phyloP scores from a whole-genome alignment of 2,329 filamentous ascomycete genomes.

The Clarireedia hainanense region DNA sequence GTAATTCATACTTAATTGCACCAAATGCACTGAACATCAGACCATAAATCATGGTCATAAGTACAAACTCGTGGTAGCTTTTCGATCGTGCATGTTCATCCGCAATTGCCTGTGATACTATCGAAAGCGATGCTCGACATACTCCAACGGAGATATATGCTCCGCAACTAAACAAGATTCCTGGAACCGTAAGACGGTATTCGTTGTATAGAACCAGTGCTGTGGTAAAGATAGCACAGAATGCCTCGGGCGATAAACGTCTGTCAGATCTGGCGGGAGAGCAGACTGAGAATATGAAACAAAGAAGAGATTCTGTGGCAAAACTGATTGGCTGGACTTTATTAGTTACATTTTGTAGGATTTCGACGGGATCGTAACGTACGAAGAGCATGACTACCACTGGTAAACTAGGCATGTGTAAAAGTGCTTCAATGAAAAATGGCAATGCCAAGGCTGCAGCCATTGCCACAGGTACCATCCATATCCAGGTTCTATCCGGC shows the following conservation, averaged over 20 bases:
- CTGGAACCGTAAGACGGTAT: constrained; percentile 24
- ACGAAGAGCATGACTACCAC: constrained; percentile 25
- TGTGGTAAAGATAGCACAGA: constrained; percentile 11
- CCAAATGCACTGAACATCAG: constrained; percentile 11
- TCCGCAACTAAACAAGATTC: constrained; percentile 17
- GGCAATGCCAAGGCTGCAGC: constrained; percentile 20
- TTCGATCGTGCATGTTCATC: background rate
- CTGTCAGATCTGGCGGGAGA: background rate
- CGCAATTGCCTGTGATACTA: background rate
- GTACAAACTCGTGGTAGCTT: constrained; percentile 14
- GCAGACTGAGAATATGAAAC: background rate
- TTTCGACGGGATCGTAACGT: constrained; percentile 1
- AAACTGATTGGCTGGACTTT: constrained; percentile 18
- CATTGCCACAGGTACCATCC: constrained; percentile 18
- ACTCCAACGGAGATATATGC: constrained; percentile 18
- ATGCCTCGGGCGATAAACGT: constrained; percentile 12
- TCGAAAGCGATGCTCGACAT: constrained; percentile 15
- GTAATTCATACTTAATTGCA: constrained; percentile 4
- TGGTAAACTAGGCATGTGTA: constrained; percentile 24
- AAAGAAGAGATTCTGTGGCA: constrained; percentile 17
- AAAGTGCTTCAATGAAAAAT: constrained; percentile 19
- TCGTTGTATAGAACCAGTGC: constrained; percentile 20
- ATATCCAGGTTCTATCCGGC: constrained; percentile 9
- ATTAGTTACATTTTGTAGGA: background rate
- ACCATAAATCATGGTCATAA: constrained; percentile 21